Evolutionary conservation across 83 land plant genomes (phyloP).

Genomic region (Picea abies): DNA sequence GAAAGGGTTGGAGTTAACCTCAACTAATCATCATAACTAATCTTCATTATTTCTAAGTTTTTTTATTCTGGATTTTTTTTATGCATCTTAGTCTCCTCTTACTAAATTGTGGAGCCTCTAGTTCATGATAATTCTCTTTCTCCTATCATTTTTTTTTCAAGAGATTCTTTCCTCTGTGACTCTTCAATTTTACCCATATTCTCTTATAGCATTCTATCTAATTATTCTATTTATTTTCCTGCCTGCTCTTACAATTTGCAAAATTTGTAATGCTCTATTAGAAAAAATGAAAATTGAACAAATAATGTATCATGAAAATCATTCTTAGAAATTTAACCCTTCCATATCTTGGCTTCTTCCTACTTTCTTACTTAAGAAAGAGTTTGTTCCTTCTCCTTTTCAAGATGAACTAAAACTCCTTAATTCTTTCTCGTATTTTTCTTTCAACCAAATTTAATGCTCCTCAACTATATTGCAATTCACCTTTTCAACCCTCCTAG

Average conservation of each 20-base stretch:
- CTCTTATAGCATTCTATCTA: constrained; percentile 86
- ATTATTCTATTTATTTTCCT: constrained; percentile 71
- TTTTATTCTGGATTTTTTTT: constrained; percentile 75
- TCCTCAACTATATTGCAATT: constrained; percentile 90
- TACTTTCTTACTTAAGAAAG: constrained; percentile 63
- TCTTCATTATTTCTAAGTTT: too few species aligned
- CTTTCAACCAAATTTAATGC: constrained; percentile 74
- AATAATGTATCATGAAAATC: background rate
- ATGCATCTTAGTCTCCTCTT: constrained; percentile 78
- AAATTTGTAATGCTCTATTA: constrained; percentile 7
- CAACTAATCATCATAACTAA: too few species aligned
- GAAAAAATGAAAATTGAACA: background rate
- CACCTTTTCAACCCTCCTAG: constrained; percentile 86
- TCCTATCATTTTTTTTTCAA: constrained; percentile 82
- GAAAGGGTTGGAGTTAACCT: too few species aligned
- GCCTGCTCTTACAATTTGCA: constrained; percentile 69
- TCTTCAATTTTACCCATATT: constrained; percentile 81
- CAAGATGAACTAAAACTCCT: constrained; percentile 82
- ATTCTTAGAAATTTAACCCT: background rate
- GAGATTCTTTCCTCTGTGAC: constrained; percentile 65
- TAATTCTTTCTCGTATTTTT: constrained; percentile 77
- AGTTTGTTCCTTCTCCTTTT: constrained; percentile 82
- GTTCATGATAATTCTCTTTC: constrained; percentile 80
- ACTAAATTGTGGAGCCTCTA: constrained; percentile 79
- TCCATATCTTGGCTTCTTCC: constrained; percentile 31